phyloP scores from a whole-genome alignment of 2,329 filamentous ascomycete species.

The Penicillium fuscoglaucum region DNA sequence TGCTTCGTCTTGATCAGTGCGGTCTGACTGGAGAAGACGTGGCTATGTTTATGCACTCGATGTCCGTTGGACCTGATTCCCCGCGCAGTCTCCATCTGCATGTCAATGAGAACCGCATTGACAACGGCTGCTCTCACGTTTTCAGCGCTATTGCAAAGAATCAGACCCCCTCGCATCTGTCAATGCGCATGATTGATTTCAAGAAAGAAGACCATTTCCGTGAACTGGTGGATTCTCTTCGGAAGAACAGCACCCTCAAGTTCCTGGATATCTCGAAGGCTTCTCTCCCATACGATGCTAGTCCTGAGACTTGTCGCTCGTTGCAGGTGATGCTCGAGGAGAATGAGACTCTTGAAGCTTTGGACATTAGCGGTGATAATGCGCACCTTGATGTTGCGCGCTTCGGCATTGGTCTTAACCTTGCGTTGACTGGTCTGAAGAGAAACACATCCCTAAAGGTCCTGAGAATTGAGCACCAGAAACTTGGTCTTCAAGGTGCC shows the following conservation, averaged over 20 bases:
- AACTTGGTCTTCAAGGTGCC: slow-evolving; percentile 67
- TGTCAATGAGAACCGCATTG: slow-evolving; percentile 61
- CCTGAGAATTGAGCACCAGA: slow-evolving; percentile 67
- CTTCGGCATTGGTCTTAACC: slow-evolving; percentile 67
- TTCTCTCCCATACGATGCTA: slow-evolving; percentile 68
- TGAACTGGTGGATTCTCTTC: slow-evolving; percentile 62
- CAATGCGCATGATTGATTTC: slow-evolving; percentile 69
- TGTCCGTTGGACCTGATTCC: slow-evolving; percentile 53
- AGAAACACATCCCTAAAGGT: slow-evolving; percentile 62
- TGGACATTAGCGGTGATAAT: slow-evolving; percentile 71
- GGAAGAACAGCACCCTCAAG: slow-evolving; percentile 61
- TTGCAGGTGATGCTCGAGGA: slow-evolving; percentile 65
- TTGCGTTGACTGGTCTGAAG: slow-evolving; percentile 64
- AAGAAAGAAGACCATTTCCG: slow-evolving; percentile 65
- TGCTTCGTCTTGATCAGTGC: slow-evolving; percentile 66
- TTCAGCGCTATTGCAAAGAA: slow-evolving; percentile 51
- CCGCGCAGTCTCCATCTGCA: slow-evolving; percentile 64
- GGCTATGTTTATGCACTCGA: slow-evolving; percentile 64
- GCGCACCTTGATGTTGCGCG: slow-evolving; percentile 69
- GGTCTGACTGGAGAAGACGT: slow-evolving; percentile 65
- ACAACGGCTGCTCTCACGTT: slow-evolving; percentile 45
- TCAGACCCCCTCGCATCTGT: slow-evolving; percentile 62
- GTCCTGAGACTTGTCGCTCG: slow-evolving; percentile 64
- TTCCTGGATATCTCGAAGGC: slow-evolving; percentile 70
- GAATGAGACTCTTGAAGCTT: slow-evolving; percentile 64